A percentile compares a stretch with the other conserved stretches of the same genome.
Conservation (phyloP, 495 filamentous ascomycete genomes). For the Lophiostoma macrostomum region DNA sequence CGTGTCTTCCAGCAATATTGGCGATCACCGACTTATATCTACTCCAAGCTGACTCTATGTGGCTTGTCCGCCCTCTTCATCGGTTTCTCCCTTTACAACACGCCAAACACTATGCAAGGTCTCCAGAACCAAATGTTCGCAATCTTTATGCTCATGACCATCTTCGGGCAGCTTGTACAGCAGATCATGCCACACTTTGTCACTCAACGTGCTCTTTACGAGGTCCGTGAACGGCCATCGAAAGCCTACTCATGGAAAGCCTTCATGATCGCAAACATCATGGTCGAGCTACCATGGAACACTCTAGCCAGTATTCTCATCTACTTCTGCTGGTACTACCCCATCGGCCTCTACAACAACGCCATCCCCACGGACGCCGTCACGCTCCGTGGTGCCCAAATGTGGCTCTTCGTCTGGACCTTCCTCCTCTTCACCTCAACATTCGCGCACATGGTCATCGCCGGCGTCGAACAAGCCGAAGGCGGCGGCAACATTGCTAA, state of each 20-base stretch:
- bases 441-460: conserved; percentile 65
- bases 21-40: conserved; percentile 83
- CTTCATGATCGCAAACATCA: conserved; percentile 50
- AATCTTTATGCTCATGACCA: conserved; percentile 54
- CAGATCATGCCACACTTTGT: conserved; percentile 56
- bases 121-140: conserved; percentile 64
- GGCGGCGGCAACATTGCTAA: conserved; percentile 61
- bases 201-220: conserved; percentile 52
- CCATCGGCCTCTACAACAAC: conserved; percentile 44
- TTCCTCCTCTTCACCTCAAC: conserved; percentile 56
- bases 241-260: conserved; percentile 57
- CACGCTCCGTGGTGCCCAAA: conserved; percentile 54
- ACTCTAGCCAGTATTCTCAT: conserved; percentile 50
- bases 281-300: conserved; percentile 55
- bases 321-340: conserved; percentile 55
- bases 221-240: conserved; percentile 52
- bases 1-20: conserved; percentile 88
- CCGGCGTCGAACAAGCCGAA: conserved; percentile 60
- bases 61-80: conserved; percentile 66
- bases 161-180: conserved; percentile 50
- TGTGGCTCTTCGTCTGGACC: conserved; percentile 55
- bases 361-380: conserved; percentile 46
- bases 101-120: conserved; percentile 67
- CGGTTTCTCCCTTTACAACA: conserved; percentile 81
- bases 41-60: conserved; percentile 63